phyloP scores from a whole-genome alignment of 1,139 yeast species.

The Debaryomyces coudertii region DNA sequence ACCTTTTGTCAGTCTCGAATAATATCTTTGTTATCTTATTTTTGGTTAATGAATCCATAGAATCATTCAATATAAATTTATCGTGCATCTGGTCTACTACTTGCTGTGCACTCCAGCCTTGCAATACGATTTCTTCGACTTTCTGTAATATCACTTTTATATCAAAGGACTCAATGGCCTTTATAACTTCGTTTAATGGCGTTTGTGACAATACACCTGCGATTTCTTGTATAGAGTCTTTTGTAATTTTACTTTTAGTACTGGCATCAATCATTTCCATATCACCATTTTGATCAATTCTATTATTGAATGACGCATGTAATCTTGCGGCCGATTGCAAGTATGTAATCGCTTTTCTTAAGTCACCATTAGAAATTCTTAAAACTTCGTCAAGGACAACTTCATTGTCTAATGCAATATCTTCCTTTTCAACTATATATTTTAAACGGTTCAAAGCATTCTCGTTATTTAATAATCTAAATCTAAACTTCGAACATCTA shows the following conservation, averaged over 20 bases:
- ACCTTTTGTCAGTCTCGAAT: slow-evolving; percentile 73
- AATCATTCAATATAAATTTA: slow-evolving; percentile 59
- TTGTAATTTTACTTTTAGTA: slow-evolving; percentile 36
- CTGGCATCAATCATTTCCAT: slow-evolving; percentile 26
- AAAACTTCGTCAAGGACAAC: slow-evolving; percentile 64
- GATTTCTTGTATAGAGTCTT: slow-evolving; percentile 61
- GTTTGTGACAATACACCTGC: slow-evolving; percentile 82
- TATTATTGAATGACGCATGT: slow-evolving; percentile 32
- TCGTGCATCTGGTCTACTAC: slow-evolving; percentile 82
- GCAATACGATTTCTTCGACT: slow-evolving; percentile 59
- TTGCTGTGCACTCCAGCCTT: slow-evolving; percentile 90
- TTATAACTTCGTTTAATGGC: slow-evolving; percentile 48
- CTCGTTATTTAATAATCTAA: slow-evolving; percentile 71
- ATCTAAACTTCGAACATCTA: slow-evolving; percentile 92
- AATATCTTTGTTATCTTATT: slow-evolving; percentile 64
- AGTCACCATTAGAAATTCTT: slow-evolving; percentile 78
- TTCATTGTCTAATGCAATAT: slow-evolving; percentile 48
- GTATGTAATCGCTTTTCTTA: slow-evolving; percentile 89
- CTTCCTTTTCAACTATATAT: slow-evolving; percentile 59
- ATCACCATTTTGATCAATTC: slow-evolving; percentile 28
- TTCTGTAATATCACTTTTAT: slow-evolving; percentile 40
- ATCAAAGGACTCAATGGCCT: slow-evolving; percentile 42
- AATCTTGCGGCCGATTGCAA: slow-evolving; percentile 85
- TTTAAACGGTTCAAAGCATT: slow-evolving; percentile 71
- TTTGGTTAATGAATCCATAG: slow-evolving; percentile 58